Conservation (phyloP, 2,329 filamentous ascomycete species). For the Verticillium longisporum region DNA sequence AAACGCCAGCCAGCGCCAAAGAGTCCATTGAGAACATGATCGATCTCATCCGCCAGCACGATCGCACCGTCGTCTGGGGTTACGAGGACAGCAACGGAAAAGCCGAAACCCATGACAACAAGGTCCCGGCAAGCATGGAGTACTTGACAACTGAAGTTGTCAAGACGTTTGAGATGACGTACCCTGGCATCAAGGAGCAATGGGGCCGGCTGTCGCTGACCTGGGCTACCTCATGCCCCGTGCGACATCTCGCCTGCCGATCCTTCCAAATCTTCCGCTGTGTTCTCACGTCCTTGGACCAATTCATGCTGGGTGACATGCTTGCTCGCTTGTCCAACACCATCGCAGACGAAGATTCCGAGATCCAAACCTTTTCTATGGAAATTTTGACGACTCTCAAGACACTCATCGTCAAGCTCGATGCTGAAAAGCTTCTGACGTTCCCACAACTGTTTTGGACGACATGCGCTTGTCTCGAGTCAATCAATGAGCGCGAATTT, state of each 20-base stretch:
- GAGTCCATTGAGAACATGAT: slow-evolving; percentile 80
- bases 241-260: slow-evolving; percentile 87
- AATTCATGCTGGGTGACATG: slow-evolving; percentile 95
- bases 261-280: slow-evolving; percentile 98
- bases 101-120: slow-evolving; percentile 66
- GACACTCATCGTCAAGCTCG: slow-evolving; percentile 80
- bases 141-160: slow-evolving; percentile 76
- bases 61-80: slow-evolving; percentile 80
- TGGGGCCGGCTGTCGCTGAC: slow-evolving; percentile 87
- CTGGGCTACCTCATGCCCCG: slow-evolving; percentile 96
- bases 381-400: slow-evolving; percentile 94
- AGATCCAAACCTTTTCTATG: slow-evolving; percentile 96
- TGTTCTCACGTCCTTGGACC: slow-evolving; percentile 83
- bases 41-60: slow-evolving; percentile 77
- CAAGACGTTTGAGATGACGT: slow-evolving; percentile 75
- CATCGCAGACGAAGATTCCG: slow-evolving; percentile 86
- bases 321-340: slow-evolving; percentile 91
- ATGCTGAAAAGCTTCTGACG: slow-evolving; percentile 70
- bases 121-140: slow-evolving; percentile 84
- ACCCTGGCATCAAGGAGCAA: slow-evolving; percentile 79
- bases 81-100: slow-evolving; percentile 92
- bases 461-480: slow-evolving; percentile 90
- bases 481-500: slow-evolving; percentile 93
- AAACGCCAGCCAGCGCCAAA: slow-evolving; percentile 54
- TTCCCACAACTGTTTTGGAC: slow-evolving; percentile 98